Evolutionary conservation across 257 asterid genomes (phyloP), one percentile per base, ranked within the genome.

Genomic region (Scutellaria barbata): DNA sequence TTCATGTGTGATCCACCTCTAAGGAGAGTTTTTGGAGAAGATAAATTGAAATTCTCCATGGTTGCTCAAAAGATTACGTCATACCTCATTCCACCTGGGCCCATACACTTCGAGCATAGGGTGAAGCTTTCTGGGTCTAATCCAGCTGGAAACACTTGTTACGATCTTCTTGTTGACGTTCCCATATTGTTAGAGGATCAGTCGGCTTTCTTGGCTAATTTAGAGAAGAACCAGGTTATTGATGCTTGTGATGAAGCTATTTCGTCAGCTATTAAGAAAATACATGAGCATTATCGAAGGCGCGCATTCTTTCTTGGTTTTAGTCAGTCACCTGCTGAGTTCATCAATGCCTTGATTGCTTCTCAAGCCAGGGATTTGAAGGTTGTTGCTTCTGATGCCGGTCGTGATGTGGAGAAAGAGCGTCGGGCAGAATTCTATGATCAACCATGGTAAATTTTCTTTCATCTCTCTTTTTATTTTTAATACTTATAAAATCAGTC

Each of bases 321-420:
- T 76, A 88, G 98, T 79, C 96, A 87, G 79, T 93, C 98, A 8
- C 97, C 98, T 20, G 86, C 87, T 1, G 98, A 92, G 85, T 92
- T 92, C 77, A 79, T 90, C 40, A 90, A 90, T 79, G 79, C 89
- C 12, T 68, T 92, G 56, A 80, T 90, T 69, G 83, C 96, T 74
- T 92, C 98, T 72, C 98, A 92, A 81, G 86, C 89, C 66, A 82
- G 85, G 79, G 98, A 92, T 77, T 81, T 88, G 80, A 92, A 90
- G 87, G 81, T 87, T 86, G 80, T 86, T 69, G 79, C 89, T 71
- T 84, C 82, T 37, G 97, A 92, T 79, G 71, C 90, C 11, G 74
- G 74, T 33, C 89, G 83, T 8, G 85, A 79, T 73, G 78, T 72
- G 69, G 98, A 90, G 83, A 87, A 85, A 60, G 97, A 90, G 84